phyloP scores from a whole-genome alignment of 345 rosid genomes.

The Leavenworthia alabamica region DNA sequence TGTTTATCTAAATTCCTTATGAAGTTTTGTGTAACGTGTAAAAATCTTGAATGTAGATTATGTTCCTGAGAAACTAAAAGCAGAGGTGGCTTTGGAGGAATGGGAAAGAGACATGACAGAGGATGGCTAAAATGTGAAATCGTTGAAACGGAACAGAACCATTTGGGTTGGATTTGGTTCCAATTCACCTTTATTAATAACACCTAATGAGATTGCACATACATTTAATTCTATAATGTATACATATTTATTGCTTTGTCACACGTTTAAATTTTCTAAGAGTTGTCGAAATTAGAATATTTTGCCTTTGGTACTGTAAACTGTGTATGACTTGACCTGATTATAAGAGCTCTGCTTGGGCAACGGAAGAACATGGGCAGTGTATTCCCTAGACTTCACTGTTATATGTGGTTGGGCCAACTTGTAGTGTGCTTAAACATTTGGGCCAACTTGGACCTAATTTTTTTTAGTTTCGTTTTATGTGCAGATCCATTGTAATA shows the following conservation, averaged over 20 bases:
- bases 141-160: not conserved
- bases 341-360: not conserved
- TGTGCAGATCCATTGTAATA: too few species aligned
- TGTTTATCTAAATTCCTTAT: not conserved
- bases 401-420: not conserved
- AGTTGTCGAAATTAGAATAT: not conserved
- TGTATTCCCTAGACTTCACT: not conserved
- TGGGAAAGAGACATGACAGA: slow-evolving; percentile 30
- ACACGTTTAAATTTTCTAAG: not conserved
- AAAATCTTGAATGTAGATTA: slow-evolving; percentile 40
- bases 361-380: not conserved
- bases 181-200: not conserved
- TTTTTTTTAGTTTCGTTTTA: too few species aligned
- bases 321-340: not conserved
- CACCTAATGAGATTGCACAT: slow-evolving; percentile 7
- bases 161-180: slow-evolving; percentile 3
- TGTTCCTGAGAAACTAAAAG: slow-evolving; percentile 70
- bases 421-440: too few species aligned
- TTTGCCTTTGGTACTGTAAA: not conserved
- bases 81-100: slow-evolving; percentile 51
- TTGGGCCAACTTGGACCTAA: too few species aligned
- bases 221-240: not conserved
- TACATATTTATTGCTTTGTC: not conserved
- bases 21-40: not conserved
- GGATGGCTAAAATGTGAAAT: slow-evolving; percentile 17